These are phyloP conservation scores for Debaryomyces robertsiae DNA, from an alignment of 1,139 yeast species.

Conservation along the genomic window DNA sequence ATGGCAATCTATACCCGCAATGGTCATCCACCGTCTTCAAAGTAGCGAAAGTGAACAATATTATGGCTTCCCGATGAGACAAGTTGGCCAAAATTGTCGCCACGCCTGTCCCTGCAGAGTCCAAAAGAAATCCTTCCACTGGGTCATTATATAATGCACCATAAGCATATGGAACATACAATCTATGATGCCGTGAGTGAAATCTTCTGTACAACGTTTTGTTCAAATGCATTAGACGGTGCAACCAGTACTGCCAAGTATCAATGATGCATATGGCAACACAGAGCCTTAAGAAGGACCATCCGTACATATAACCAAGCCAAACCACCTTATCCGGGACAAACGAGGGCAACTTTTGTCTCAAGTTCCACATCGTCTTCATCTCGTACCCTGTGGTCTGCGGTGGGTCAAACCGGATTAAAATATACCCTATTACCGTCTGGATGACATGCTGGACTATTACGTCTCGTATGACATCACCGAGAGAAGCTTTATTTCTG, in stretches of 20 bases:
- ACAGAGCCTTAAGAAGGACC: slow-evolving; percentile 56
- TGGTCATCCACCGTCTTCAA: slow-evolving; percentile 97
- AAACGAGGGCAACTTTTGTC: slow-evolving; percentile 40
- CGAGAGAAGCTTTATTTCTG: slow-evolving; percentile 72
- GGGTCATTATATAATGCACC: slow-evolving; percentile 96
- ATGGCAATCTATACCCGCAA: slow-evolving; percentile 92
- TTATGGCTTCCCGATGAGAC: slow-evolving; percentile 72
- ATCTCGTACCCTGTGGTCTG: slow-evolving; percentile 77
- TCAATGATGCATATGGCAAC: slow-evolving; percentile 78
- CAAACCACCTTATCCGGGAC: slow-evolving; percentile 51
- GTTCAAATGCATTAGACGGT: slow-evolving; percentile 85
- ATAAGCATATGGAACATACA: slow-evolving; percentile 94
- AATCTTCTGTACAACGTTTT: slow-evolving; percentile 72
- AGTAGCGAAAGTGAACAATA: slow-evolving; percentile 84
- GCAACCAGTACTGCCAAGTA: slow-evolving; percentile 93
- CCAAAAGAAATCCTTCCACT: slow-evolving; percentile 87
- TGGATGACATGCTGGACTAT: slow-evolving; percentile 82
- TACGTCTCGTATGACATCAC: slow-evolving; percentile 79
- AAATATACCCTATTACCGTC: slow-evolving; percentile 61
- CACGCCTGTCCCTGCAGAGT: slow-evolving; percentile 88
- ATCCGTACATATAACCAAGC: slow-evolving; percentile 58
- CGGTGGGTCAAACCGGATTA: slow-evolving; percentile 59
- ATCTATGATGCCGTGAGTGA: slow-evolving; percentile 92
- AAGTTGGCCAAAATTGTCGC: slow-evolving; percentile 66
- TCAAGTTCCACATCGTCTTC: slow-evolving; percentile 65